phyloP scores from a whole-genome alignment of 192 early-diverging fungal species.

The Dissophora ornata region DNA sequence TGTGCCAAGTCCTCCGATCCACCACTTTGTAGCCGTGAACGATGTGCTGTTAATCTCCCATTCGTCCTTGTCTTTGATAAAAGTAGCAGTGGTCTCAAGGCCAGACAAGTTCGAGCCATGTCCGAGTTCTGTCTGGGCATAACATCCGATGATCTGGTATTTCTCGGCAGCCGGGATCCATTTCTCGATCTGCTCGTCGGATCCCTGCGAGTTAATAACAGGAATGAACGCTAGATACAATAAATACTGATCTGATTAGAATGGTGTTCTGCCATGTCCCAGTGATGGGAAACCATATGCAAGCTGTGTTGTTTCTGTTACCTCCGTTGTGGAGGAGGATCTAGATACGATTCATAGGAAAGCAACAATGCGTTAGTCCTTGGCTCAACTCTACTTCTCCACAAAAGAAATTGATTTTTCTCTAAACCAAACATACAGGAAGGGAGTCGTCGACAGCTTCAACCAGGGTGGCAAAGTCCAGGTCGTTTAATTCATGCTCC shows the following conservation, averaged over 20 bases:
- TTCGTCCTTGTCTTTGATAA: conserved; percentile 83
- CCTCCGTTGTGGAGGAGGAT: conserved; percentile 45
- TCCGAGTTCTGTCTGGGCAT: conserved; percentile 88
- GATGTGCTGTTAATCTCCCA: conserved; percentile 86
- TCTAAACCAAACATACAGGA: conserved; percentile 21
- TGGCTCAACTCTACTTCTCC: neutral
- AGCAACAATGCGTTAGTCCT: no score
- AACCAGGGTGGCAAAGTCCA: conserved; percentile 47
- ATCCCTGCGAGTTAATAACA: conserved; percentile 76
- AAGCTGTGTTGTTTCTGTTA: no score
- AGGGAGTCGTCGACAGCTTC: conserved; percentile 44
- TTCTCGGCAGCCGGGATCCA: conserved; percentile 75
- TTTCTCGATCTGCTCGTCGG: conserved; percentile 75
- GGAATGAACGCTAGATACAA: conserved; percentile 76
- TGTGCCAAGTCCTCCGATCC: conserved; percentile 75
- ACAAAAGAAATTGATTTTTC: neutral
- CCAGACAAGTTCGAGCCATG: conserved; percentile 79
- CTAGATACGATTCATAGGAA: no score
- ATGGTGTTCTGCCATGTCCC: no score
- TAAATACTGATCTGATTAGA: no score
- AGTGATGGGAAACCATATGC: no score
- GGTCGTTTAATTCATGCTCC: conserved; percentile 45
- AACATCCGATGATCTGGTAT: conserved; percentile 84
- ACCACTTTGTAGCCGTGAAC: conserved; percentile 76
- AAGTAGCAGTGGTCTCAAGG: conserved; percentile 89